A percentile compares a stretch with the other conserved stretches of the same genome.
Evolutionary conservation across 345 rosid genomes (phyloP).

Genomic region (Sonneratia caseolaris): DNA sequence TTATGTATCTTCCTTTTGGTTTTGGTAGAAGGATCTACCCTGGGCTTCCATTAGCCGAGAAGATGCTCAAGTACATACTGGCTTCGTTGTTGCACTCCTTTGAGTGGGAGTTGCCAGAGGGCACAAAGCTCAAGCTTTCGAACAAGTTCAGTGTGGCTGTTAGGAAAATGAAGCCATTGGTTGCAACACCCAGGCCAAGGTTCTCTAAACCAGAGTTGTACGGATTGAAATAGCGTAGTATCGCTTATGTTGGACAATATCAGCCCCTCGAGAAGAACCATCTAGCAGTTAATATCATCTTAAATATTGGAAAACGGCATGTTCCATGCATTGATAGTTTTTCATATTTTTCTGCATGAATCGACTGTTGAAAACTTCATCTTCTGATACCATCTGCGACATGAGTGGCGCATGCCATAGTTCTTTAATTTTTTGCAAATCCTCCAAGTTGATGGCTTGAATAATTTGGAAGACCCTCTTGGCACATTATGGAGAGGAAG

Average conservation of each 20-base stretch:
- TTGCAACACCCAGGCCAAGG: conserved; percentile 13
- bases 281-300: no score
- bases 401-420: no score
- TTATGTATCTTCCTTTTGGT: conserved; percentile 33
- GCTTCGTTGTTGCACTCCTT: conserved; percentile 27
- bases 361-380: no score
- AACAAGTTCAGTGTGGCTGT: conserved; percentile 11
- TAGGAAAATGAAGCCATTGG: conserved; percentile 13
- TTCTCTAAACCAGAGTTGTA: conserved; percentile 11
- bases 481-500: no score
- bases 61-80: conserved; percentile 19
- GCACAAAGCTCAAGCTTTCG: conserved; percentile 1
- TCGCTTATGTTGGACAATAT: background rate
- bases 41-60: conserved; percentile 28
- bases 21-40: conserved; percentile 34
- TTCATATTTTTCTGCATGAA: no score
- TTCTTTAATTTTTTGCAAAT: no score
- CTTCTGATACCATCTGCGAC: no score
- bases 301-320: no score
- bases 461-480: no score
- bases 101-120: conserved; percentile 21
- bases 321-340: no score
- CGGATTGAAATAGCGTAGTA: background rate
- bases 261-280: background rate
- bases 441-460: no score